phyloP scores from a whole-genome alignment of 2,329 filamentous ascomycete genomes.

The Lachnellula subtilissima region DNA sequence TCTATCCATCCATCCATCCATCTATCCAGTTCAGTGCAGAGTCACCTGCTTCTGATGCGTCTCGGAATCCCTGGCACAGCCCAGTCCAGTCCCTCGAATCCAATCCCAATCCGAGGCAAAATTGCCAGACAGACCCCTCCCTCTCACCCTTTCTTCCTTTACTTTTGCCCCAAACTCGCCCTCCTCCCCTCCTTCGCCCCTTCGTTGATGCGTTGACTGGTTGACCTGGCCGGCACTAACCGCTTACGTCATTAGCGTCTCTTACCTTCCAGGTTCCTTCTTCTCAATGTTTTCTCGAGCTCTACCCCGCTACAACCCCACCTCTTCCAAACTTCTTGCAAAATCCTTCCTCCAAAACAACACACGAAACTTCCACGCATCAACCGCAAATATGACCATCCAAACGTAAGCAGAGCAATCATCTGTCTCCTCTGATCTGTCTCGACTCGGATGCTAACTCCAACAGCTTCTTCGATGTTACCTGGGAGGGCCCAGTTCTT shows the following conservation, averaged over 20 bases:
- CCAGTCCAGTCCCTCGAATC: neutral
- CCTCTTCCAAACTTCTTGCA: conserved; percentile 35
- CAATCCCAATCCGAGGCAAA: neutral
- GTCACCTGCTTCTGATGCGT: no score
- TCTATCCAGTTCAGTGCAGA: no score
- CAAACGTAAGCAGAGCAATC: conserved; percentile 53
- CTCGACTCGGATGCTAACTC: conserved; percentile 16
- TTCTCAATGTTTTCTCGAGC: conserved; percentile 8
- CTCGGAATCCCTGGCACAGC: neutral
- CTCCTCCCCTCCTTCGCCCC: neutral
- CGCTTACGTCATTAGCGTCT: conserved; percentile 6
- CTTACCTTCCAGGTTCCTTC: neutral
- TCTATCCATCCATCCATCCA: no score
- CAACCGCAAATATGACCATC: conserved; percentile 69
- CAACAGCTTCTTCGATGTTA: conserved; percentile 63
- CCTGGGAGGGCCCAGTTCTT: conserved; percentile 69
- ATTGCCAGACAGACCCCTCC: no score
- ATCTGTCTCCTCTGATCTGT: conserved; percentile 6
- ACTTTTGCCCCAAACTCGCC: neutral
- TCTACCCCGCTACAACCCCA: conserved; percentile 34
- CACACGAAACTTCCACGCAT: conserved; percentile 52
- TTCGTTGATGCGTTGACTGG: neutral
- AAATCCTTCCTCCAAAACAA: conserved; percentile 35
- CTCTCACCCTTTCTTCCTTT: no score
- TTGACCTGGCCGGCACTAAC: conserved; percentile 4